Base-by-base conservation (phyloP, 306 rosid species). In the Gastrolobium bilobum region DNA sequence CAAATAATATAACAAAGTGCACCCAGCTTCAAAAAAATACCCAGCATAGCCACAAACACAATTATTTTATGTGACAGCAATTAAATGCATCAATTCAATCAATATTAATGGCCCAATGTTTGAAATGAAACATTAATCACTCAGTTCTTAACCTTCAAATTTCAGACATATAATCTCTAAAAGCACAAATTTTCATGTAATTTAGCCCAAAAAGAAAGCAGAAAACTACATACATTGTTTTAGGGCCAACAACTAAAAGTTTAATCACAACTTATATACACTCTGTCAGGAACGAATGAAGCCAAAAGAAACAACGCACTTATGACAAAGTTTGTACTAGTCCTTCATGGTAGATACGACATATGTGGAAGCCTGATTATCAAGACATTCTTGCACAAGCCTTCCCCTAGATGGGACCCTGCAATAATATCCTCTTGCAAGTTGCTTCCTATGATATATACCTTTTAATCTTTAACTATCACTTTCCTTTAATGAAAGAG, bases 141-240 rank as follows among this genome's bases (percentile, higher is more conserved):
- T 73, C 35, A 71, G 61, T 33, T 65, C 35, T 35, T 34, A 34
- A 73, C 42, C 78, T 69, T 70, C 34, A 39, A 53, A 70, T 42
- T 42, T 34, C 10, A 10, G 38, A 10, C 42, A 43, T 52, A 8
- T 30, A 30, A 8, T 60, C 51, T 60, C 30, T 50, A 33, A 59
- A 40, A 69, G 60, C 58, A 58, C 3, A 5, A 2, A 6, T 2
- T 66, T 26, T 56, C 68, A 38, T 44, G 11, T 51, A 68, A 31
- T 58, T 38, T 29, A 71, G 51, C 43, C 48, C 58, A 15, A 39
- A 47, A 59, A 26, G 20, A 54, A 6, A 9, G 67, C 57, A 65
- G 35, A 57, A 57, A 47, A 38, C 54, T 66, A 20, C 4, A 44
- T 40, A 44, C 37, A 39, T 67, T 30, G 5, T 53, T 54, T 72